Evolutionary conservation across 176 grass and related monocot genomes (phyloP).

Genomic region (Dendrocalamus sinicus): DNA sequence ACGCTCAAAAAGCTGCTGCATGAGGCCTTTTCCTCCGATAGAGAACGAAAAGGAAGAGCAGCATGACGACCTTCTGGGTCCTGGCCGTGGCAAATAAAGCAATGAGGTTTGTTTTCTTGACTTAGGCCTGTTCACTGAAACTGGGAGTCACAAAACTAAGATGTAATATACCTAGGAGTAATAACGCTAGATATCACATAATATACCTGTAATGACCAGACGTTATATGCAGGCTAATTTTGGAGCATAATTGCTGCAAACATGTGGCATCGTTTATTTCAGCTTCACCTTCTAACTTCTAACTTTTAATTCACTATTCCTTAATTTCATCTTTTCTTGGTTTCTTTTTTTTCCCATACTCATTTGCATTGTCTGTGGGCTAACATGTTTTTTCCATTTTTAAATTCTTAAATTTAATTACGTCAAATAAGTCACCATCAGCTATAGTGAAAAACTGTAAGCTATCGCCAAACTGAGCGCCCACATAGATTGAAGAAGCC

Average conservation of each 20-base stretch:
- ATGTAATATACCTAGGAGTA: background rate
- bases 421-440: no score
- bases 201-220: background rate
- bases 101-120: background rate
- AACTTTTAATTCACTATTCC: background rate
- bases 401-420: no score
- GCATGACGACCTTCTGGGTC: background rate
- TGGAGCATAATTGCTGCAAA: background rate
- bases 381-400: no score
- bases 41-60: background rate
- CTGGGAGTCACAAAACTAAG: background rate
- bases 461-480: no score
- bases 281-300: background rate
- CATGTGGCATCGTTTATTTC: no score
- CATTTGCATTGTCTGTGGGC: no score
- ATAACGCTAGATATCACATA: background rate
- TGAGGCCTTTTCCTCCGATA: background rate
- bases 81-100: background rate
- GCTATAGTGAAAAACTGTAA: no score
- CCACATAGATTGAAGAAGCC: no score
- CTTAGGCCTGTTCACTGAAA: background rate
- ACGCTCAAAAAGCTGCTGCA: background rate
- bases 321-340: rapidly evolving
- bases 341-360: no score
- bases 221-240: background rate